Evolutionary conservation across 139 green algal species (phyloP).

Genomic region (Eudorina sp.): DNA sequence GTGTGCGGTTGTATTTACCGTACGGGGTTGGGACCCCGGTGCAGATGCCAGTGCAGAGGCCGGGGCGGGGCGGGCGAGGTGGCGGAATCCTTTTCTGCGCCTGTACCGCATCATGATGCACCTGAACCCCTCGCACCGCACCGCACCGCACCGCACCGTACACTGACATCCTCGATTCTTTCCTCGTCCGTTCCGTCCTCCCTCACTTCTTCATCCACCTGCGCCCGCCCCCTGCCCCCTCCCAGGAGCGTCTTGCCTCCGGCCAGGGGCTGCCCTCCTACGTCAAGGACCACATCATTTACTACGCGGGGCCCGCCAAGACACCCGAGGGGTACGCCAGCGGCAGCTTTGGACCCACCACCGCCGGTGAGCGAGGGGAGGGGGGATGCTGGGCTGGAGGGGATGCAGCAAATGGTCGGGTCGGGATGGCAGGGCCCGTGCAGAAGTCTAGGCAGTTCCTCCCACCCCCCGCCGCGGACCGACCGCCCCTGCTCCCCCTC

Average conservation of each 20-base stretch:
- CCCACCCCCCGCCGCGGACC: neutral
- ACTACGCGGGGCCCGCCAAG: slow-evolving; percentile 68
- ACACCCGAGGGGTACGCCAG: slow-evolving; percentile 59
- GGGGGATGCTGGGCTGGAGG: neutral
- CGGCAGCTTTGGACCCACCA: slow-evolving; percentile 67
- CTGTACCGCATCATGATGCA: too few relatives aligned
- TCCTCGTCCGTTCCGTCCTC: neutral
- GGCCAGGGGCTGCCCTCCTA: slow-evolving; percentile 59
- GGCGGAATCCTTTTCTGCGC: too few relatives aligned
- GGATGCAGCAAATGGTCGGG: neutral
- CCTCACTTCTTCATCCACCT: neutral
- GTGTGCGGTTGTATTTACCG: too few relatives aligned
- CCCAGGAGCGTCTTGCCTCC: slow-evolving; percentile 50
- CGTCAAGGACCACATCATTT: slow-evolving; percentile 69
- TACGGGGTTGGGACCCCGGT: too few relatives aligned
- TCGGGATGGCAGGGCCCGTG: neutral
- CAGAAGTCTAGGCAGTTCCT: neutral
- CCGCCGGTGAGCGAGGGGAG: slow-evolving; percentile 48
- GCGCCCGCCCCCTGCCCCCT: neutral
- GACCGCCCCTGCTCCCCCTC: neutral
- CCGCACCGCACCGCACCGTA: too few relatives aligned
- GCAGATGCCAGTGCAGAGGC: too few relatives aligned
- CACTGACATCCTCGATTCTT: neutral
- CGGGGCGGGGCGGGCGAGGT: too few relatives aligned
- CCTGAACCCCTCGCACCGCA: too few relatives aligned